These are phyloP conservation scores for Chrysoporthe puriensis DNA, from an alignment of 2,329 filamentous ascomycete genomes.

Conservation along the genomic window DNA sequence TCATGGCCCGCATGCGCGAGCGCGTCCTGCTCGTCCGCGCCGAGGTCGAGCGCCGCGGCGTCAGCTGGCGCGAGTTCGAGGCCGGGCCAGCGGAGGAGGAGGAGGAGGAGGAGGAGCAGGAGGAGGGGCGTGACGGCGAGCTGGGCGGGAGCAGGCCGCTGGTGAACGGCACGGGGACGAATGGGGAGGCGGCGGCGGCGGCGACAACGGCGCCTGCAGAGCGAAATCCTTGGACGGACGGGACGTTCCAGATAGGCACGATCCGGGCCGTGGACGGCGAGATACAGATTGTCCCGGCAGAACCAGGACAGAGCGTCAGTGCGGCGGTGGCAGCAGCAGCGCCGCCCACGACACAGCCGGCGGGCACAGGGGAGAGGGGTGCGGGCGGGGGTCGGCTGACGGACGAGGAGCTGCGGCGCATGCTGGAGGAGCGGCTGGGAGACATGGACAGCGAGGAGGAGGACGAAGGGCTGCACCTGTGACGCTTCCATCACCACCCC, in stretches of 20 bases:
- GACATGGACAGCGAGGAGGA: conserved; percentile 50
- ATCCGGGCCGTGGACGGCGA: conserved; percentile 51
- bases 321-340: background rate
- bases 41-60: conserved; percentile 65
- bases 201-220: conserved; percentile 2
- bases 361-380: background rate
- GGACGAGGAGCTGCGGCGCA: conserved; percentile 62
- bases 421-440: conserved; percentile 59
- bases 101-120: conserved; percentile 43
- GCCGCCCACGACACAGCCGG: background rate
- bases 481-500: conserved; percentile 28
- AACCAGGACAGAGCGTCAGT: conserved; percentile 8
- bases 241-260: conserved; percentile 65
- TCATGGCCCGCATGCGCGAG: conserved; percentile 70
- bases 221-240: conserved; percentile 61
- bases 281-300: conserved; percentile 46
- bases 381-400: conserved; percentile 52
- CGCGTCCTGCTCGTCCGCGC: conserved; percentile 64
- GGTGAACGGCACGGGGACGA: conserved; percentile 29
- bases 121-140: conserved; percentile 24
- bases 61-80: conserved; percentile 59
- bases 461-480: conserved; percentile 66
- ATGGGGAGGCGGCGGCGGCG: conserved; percentile 16
- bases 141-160: conserved; percentile 13
- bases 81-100: conserved; percentile 48